phyloP scores from a whole-genome alignment of 306 rosid species.

The Phaseolus lunatus region DNA sequence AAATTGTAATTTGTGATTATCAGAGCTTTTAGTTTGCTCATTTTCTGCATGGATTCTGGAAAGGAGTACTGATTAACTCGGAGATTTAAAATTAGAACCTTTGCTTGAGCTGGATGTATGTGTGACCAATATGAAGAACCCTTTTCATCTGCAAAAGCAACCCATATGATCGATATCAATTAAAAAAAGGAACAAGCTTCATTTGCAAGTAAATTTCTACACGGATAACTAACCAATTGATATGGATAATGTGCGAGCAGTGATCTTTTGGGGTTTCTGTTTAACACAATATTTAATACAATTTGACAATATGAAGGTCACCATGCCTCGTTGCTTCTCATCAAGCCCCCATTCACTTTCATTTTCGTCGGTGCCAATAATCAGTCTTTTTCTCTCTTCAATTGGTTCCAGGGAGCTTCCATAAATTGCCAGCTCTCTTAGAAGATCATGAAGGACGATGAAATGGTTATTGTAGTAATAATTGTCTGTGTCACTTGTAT shows the following conservation, averaged over 20 bases:
- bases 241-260: conserved; percentile 60
- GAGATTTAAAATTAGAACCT: conserved; percentile 67
- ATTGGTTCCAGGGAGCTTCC: conserved; percentile 46
- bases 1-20: conserved; percentile 52
- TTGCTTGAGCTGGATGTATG: conserved; percentile 44
- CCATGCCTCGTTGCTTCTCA: conserved; percentile 36
- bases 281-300: conserved; percentile 38
- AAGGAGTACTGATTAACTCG: conserved; percentile 47
- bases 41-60: conserved; percentile 44
- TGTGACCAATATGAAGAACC: conserved; percentile 46
- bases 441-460: conserved; percentile 57
- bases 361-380: conserved; percentile 47
- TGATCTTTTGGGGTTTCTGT: conserved; percentile 40
- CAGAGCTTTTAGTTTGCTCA: conserved; percentile 60
- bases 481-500: conserved; percentile 46
- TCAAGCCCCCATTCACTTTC: conserved; percentile 44
- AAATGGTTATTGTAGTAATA: conserved; percentile 62
- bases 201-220: neutral
- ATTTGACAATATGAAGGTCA: conserved; percentile 45
- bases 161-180: neutral
- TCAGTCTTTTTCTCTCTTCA: conserved; percentile 57
- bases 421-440: conserved; percentile 69
- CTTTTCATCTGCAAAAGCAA: conserved; percentile 59
- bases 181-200: neutral
- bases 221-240: conserved; percentile 60